phyloP scores from a whole-genome alignment of 306 rosid species.

The Cicer cuneatum region DNA sequence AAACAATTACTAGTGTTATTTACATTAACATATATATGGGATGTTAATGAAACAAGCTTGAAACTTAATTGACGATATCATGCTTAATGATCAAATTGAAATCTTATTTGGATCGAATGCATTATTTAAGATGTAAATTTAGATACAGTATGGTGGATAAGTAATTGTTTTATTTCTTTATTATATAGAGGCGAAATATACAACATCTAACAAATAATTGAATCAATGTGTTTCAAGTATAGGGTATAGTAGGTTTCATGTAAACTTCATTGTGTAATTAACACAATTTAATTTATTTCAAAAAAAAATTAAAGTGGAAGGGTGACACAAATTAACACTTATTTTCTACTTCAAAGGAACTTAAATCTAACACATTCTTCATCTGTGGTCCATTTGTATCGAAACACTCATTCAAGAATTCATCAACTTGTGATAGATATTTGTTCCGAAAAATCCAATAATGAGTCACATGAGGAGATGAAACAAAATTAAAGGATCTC shows the following conservation, averaged over 20 bases:
- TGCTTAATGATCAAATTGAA: no score
- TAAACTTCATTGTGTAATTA: no score
- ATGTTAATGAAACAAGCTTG: neutral
- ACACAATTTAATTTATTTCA: no score
- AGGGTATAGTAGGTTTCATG: no score
- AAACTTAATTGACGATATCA: no score
- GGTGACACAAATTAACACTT: neutral
- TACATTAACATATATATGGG: no score
- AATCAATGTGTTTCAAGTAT: no score
- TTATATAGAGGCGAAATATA: no score
- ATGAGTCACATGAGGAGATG: conserved; percentile 91
- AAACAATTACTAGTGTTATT: no score
- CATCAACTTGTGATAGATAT: conserved; percentile 62
- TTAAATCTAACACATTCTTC: conserved; percentile 1
- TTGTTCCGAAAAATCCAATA: conserved; percentile 67
- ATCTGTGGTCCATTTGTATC: conserved; percentile 33
- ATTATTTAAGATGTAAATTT: neutral
- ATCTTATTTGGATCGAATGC: neutral
- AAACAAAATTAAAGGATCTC: conserved; percentile 62
- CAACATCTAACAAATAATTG: no score
- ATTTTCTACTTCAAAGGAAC: conserved; percentile 10
- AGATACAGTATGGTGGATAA: neutral
- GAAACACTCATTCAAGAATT: conserved; percentile 51
- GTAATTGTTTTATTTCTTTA: no score
- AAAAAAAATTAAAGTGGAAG: no score